phyloP scores from a whole-genome alignment of 345 rosid species.

The Acer saccharum region DNA sequence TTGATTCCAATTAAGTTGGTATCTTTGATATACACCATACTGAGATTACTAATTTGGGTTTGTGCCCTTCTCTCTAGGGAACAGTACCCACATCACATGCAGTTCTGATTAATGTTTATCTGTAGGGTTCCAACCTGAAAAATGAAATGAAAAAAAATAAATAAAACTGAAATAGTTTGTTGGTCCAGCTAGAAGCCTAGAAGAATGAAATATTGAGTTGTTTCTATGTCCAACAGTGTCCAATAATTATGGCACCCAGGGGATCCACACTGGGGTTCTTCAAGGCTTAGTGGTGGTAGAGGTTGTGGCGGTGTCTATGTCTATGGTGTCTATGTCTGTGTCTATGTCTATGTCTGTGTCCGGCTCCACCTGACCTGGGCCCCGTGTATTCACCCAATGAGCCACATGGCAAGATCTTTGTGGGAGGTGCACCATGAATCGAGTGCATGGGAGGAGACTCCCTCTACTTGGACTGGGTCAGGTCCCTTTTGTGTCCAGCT shows the following conservation, averaged over 20 bases:
- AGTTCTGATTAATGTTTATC: constrained; percentile 18
- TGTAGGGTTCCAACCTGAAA: constrained; percentile 25
- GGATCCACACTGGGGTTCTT: constrained; percentile 21
- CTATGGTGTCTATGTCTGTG: too few species aligned
- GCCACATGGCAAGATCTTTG: too few species aligned
- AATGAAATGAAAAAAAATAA: constrained; percentile 3
- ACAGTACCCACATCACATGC: constrained; percentile 29
- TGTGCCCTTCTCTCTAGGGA: constrained; percentile 10
- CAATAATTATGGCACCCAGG: constrained; percentile 25
- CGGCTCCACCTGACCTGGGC: background rate
- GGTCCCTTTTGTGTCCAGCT: background rate
- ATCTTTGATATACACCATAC: background rate
- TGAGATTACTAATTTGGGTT: background rate
- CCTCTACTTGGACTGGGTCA: background rate
- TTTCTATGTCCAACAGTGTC: constrained; percentile 1
- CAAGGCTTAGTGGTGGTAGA: background rate
- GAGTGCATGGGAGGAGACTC: too few species aligned
- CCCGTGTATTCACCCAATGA: background rate
- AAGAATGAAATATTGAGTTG: constrained; percentile 23
- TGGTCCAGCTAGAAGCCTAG: constrained; percentile 36
- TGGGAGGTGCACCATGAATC: too few species aligned
- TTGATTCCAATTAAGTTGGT: background rate
- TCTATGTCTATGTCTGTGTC: background rate
- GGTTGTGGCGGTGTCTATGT: too few species aligned
- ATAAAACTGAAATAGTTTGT: background rate